Conservation (phyloP, 2,329 filamentous ascomycete genomes). For the Sporothrix brasiliensis region DNA sequence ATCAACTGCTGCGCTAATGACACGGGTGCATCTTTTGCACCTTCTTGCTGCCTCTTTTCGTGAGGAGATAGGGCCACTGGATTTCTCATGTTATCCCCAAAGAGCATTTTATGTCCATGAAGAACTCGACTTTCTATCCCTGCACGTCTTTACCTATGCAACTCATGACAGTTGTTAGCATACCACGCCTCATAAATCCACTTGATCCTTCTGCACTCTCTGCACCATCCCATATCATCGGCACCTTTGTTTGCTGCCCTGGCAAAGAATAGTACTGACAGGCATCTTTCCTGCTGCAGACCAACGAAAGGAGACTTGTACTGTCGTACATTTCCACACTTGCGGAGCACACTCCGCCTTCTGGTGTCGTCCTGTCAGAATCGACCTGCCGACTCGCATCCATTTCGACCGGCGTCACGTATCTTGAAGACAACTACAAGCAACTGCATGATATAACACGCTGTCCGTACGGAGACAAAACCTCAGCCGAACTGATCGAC, state of each 20-base stretch:
- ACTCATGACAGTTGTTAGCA: background rate
- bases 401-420: background rate
- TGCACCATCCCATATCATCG: background rate
- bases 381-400: conserved; percentile 4
- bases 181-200: conserved; percentile 9
- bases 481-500: conserved; percentile 18
- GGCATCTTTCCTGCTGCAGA: background rate
- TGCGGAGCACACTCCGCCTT: background rate
- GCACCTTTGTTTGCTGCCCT: conserved; percentile 7
- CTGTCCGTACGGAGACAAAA: background rate
- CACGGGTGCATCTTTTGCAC: background rate
- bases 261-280: conserved; percentile 10
- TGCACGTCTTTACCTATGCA: background rate
- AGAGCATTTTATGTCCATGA: background rate
- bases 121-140: background rate
- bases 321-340: background rate
- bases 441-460: background rate
- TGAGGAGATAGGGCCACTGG: background rate
- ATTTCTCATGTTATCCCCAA: background rate
- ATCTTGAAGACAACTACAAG: background rate
- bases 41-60: background rate
- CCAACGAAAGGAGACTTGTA: background rate
- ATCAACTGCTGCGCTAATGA: background rate
- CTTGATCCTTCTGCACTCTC: conserved; percentile 4
- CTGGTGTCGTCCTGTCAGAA: background rate